Percentiles rank a stretch among this genome's conserved stretches.
phyloP scores from a whole-genome alignment of 305 asterid species.

The Solanum chacoense region DNA sequence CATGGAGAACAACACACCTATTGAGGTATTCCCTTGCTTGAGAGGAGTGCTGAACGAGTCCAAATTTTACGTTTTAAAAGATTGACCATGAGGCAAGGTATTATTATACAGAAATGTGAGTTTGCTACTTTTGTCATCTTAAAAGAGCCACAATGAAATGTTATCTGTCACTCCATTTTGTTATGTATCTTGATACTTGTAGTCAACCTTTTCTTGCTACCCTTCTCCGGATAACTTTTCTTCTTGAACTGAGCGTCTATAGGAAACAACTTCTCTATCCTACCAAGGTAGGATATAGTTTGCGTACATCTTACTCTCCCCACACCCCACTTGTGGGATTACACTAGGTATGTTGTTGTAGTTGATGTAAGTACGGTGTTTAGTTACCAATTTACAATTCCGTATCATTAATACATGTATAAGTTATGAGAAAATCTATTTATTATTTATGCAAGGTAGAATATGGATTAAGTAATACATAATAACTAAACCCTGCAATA shows the following conservation, averaged over 20 bases:
- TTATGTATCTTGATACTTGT: background rate
- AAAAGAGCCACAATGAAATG: background rate
- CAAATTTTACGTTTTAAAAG: background rate
- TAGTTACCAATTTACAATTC: background rate
- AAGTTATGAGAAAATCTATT: background rate
- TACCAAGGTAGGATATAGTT: background rate
- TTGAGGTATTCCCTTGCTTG: background rate
- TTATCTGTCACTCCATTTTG: background rate
- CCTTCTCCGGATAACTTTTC: background rate
- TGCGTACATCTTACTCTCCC: background rate
- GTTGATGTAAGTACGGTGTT: background rate
- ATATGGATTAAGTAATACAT: background rate
- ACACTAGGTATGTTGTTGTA: background rate
- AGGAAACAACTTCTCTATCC: background rate
- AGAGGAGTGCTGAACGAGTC: background rate
- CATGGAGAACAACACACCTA: background rate
- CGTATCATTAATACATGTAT: background rate
- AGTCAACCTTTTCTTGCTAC: background rate
- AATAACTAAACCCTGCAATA: background rate
- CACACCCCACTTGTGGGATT: background rate
- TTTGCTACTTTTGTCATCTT: background rate
- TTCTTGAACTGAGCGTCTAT: background rate
- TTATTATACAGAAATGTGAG: background rate
- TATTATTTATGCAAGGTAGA: background rate
- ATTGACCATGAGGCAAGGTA: background rate